Evolutionary conservation across 2,329 filamentous ascomycete genomes (phyloP).

Genomic region (Aspergillus spinulosporus): DNA sequence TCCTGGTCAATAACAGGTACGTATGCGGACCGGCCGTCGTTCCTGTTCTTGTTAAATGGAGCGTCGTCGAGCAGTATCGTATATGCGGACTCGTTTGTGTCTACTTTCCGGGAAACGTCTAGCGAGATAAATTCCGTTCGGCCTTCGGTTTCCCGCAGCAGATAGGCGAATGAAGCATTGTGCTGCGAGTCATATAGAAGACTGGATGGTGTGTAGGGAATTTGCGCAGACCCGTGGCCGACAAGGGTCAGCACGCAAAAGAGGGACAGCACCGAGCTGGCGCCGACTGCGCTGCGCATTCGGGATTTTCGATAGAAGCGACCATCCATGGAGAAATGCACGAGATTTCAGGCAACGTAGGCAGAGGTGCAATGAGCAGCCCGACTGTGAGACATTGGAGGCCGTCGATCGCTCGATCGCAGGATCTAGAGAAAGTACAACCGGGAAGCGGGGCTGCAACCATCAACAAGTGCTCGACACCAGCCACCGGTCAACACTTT

Average conservation of each 20-base stretch:
- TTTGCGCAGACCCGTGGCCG: constrained; percentile 37
- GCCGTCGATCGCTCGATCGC: constrained; percentile 20
- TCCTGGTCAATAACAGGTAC: constrained; percentile 65
- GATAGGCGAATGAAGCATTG: constrained; percentile 63
- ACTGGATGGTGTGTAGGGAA: constrained; percentile 77
- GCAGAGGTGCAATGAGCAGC: constrained; percentile 10
- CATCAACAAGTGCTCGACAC: constrained; percentile 7
- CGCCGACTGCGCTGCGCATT: constrained; percentile 18
- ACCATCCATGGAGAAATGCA: constrained; percentile 22
- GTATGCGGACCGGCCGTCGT: constrained; percentile 61
- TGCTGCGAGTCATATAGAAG: constrained; percentile 60
- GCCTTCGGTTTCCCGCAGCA: constrained; percentile 60
- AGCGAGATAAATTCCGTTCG: constrained; percentile 62
- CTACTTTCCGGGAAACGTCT: constrained; percentile 62
- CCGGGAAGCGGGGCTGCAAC: constrained; percentile 10
- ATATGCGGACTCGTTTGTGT: constrained; percentile 46
- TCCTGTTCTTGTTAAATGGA: constrained; percentile 33
- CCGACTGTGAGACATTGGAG: constrained; percentile 18
- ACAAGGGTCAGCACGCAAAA: constrained; percentile 26
- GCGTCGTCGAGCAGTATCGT: constrained; percentile 29
- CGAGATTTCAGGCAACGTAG: constrained; percentile 7
- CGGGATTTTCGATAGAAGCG: constrained; percentile 13
- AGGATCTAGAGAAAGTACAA: constrained; percentile 17
- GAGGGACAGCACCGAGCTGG: constrained; percentile 16
- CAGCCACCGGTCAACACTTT: neutral